These are phyloP conservation scores for Lyophyllum atratum DNA, from an alignment of 768 basidiomycete genomes.

Conservation along the genomic window DNA sequence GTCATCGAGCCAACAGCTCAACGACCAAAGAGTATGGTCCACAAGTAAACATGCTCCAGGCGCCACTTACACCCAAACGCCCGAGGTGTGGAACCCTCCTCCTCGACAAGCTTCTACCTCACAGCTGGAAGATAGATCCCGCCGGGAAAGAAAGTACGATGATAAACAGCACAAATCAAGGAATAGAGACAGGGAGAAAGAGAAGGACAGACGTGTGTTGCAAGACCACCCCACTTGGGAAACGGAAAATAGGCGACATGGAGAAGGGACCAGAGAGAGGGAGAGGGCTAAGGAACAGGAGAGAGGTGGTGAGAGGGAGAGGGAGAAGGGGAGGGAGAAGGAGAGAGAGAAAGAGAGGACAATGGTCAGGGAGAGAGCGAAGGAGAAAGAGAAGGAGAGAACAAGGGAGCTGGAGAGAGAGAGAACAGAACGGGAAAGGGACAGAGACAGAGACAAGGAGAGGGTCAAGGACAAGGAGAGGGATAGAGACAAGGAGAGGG, in stretches of 20 bases:
- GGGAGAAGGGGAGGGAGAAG: conserved; percentile 21
- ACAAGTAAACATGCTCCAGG: background rate
- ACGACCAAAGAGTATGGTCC: background rate
- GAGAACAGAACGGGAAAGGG: conserved; percentile 6
- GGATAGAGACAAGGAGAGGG: conserved; percentile 4
- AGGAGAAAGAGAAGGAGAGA: conserved; percentile 22
- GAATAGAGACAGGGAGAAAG: background rate
- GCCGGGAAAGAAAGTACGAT: background rate
- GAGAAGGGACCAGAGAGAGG: conserved; percentile 19
- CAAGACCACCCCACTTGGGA: background rate
- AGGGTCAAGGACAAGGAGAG: background rate
- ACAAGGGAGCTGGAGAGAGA: conserved; percentile 14
- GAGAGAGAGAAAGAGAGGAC: conserved; percentile 22
- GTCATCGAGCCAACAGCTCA: background rate
- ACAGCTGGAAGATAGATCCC: background rate
- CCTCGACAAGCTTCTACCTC: background rate
- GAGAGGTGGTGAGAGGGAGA: conserved; percentile 26
- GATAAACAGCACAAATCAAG: background rate
- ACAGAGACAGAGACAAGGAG: conserved; percentile 15
- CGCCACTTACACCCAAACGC: background rate
- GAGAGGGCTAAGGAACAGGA: conserved; percentile 21
- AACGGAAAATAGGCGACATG: conserved; percentile 20
- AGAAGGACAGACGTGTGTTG: background rate
- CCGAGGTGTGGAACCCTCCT: background rate
- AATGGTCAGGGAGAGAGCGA: conserved; percentile 8